A percentile compares a stretch with the other conserved stretches of the same genome.
phyloP scores from a whole-genome alignment of 1,284 basidiomycete species.

The Golubevia pallescens region DNA sequence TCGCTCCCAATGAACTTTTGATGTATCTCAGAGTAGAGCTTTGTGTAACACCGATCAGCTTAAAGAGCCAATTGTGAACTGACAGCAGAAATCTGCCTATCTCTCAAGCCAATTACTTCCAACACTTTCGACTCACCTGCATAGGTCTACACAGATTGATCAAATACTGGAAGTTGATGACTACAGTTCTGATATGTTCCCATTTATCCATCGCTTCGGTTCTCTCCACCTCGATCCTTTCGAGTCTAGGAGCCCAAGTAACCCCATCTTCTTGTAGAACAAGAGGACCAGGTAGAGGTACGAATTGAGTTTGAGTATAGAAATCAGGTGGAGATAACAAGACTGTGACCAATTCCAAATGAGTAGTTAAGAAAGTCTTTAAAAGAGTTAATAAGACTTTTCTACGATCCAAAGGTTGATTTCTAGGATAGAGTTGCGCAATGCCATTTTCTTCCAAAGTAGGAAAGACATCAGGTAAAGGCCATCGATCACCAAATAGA shows the following conservation, averaged over 20 bases:
- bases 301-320: constrained; percentile 13
- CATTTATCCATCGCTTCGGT: constrained; percentile 25
- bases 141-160: constrained; percentile 54
- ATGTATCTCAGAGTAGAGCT: too few relatives aligned
- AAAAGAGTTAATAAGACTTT: constrained; percentile 44
- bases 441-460: constrained; percentile 45
- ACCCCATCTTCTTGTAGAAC: not conserved
- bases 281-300: not conserved
- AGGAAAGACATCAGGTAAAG: constrained; percentile 37
- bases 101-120: not conserved
- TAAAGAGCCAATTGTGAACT: too few relatives aligned
- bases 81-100: too few relatives aligned
- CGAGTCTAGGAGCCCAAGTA: not conserved
- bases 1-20: too few relatives aligned
- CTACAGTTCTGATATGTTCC: constrained; percentile 49
- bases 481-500: constrained; percentile 56
- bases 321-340: constrained; percentile 44
- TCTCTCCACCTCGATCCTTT: not conserved
- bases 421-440: constrained; percentile 30
- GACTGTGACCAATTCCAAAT: constrained; percentile 39
- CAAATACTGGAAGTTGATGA: constrained; percentile 56
- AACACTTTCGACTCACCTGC: not conserved
- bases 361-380: constrained; percentile 60
- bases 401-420: constrained; percentile 3
- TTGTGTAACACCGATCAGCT: too few relatives aligned